Percentiles rank a stretch among this genome's conserved stretches.
Conservation (phyloP, 192 early-diverging fungal species). For the Linnemannia exigua region DNA sequence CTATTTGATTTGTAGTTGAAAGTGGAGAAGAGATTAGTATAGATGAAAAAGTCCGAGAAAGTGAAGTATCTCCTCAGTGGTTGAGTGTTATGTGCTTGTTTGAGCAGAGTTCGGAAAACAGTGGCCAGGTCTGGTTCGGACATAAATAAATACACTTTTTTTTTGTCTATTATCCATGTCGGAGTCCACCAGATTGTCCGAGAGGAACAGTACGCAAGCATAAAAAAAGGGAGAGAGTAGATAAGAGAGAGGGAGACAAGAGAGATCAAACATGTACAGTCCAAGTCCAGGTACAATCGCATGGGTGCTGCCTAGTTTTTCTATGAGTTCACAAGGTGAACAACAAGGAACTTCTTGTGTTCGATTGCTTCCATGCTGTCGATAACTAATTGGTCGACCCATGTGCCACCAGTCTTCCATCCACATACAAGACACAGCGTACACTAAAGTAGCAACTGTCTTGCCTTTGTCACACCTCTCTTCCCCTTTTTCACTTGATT, state of each 20-base stretch:
- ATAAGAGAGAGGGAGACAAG: neutral
- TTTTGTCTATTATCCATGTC: neutral
- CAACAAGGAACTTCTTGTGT: neutral
- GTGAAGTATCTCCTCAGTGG: neutral
- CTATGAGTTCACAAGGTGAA: neutral
- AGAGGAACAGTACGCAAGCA: neutral
- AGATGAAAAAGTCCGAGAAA: neutral
- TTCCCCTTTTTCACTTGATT: neutral
- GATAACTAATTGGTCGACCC: neutral
- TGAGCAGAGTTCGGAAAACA: neutral
- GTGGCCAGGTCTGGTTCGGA: neutral
- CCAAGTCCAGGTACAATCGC: too few species aligned
- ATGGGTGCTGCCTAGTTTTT: too few species aligned
- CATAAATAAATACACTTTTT: neutral
- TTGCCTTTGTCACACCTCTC: neutral
- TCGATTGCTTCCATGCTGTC: neutral
- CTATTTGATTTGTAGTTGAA: too few species aligned
- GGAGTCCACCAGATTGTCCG: conserved; percentile 7
- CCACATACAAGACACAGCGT: too few species aligned
- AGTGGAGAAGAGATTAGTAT: too few species aligned
- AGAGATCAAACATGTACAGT: neutral
- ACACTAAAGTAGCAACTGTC: too few species aligned
- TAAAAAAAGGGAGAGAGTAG: neutral
- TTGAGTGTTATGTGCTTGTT: neutral
- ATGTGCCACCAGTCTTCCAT: neutral